Percentiles rank a stretch among this genome's conserved stretches.
Evolutionary conservation across 345 rosid genomes (phyloP).

Genomic region (Hevea brasiliensis): DNA sequence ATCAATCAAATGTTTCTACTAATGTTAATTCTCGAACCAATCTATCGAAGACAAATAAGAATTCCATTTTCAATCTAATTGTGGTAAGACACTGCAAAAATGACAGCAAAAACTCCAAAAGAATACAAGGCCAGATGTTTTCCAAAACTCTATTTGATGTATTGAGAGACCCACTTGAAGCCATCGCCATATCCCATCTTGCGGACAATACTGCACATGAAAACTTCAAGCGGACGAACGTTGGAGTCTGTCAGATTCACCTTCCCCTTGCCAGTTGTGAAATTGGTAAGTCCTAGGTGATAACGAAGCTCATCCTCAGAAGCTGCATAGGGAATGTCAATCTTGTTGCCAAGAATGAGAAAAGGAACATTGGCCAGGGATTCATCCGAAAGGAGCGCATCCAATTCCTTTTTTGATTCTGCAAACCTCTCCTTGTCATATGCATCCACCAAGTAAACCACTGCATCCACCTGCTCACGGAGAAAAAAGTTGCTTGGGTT

Average conservation of each 20-base stretch:
- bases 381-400: slow-evolving; percentile 59
- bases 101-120: slow-evolving; percentile 2
- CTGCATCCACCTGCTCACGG: slow-evolving; percentile 49
- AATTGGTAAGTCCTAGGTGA: slow-evolving; percentile 57
- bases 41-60: slow-evolving; percentile 15
- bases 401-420: slow-evolving; percentile 56
- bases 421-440: slow-evolving; percentile 62
- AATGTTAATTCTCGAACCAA: slow-evolving; percentile 13
- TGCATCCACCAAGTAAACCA: slow-evolving; percentile 62
- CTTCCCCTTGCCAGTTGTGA: slow-evolving; percentile 60
- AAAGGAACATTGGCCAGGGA: slow-evolving; percentile 50
- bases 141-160: slow-evolving; percentile 48
- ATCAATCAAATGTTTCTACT: slow-evolving; percentile 8
- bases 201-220: slow-evolving; percentile 65
- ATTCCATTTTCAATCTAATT: slow-evolving; percentile 24
- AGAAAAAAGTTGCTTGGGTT: not conserved
- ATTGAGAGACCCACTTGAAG: slow-evolving; percentile 66
- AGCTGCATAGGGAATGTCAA: slow-evolving; percentile 57
- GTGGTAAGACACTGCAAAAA: slow-evolving; percentile 21
- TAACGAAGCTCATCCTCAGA: slow-evolving; percentile 55
- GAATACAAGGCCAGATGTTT: slow-evolving; percentile 17
- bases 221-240: slow-evolving; percentile 53
- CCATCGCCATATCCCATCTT: slow-evolving; percentile 70
- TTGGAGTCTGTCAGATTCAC: slow-evolving; percentile 41
- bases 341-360: slow-evolving; percentile 60